phyloP scores from a whole-genome alignment of 208 protist genomes.

The Wallacemonas rigidus region DNA sequence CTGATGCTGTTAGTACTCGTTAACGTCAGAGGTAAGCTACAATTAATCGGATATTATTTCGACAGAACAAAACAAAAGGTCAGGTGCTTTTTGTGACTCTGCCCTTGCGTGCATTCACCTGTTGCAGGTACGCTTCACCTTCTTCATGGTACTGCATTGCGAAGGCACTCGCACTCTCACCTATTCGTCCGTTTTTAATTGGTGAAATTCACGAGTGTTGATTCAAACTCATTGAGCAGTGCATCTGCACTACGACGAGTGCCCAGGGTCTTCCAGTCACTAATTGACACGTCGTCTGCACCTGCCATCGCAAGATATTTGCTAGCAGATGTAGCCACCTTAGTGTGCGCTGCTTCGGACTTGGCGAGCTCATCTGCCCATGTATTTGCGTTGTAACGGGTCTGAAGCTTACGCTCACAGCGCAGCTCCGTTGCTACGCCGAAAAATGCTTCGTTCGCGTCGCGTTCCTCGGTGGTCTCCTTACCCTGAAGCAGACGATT shows the following conservation, averaged over 20 bases:
- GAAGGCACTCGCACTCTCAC: too few species aligned
- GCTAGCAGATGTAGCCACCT: constrained; percentile 30
- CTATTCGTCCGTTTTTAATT: neutral
- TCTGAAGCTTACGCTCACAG: constrained; percentile 46
- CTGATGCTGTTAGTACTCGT: neutral
- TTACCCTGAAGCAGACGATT: constrained; percentile 41
- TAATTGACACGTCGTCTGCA: constrained; percentile 14
- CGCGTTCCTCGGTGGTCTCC: constrained; percentile 7
- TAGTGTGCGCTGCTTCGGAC: constrained; percentile 27
- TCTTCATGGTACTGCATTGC: too few species aligned
- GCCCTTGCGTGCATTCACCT: too few species aligned
- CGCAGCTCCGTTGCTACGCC: constrained; percentile 44
- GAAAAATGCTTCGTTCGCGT: constrained; percentile 35
- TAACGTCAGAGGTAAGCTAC: neutral
- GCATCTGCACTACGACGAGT: constrained; percentile 36
- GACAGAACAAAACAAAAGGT: constrained; percentile 14
- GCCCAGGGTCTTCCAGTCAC: constrained; percentile 54
- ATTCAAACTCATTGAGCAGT: constrained; percentile 60
- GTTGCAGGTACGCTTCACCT: too few species aligned
- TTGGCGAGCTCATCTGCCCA: constrained; percentile 55
- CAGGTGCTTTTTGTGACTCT: neutral
- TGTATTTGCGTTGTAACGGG: constrained; percentile 51
- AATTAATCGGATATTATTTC: constrained; percentile 1
- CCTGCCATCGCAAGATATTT: constrained; percentile 31
- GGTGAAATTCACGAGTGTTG: constrained; percentile 33